A percentile compares a stretch with the other conserved stretches of the same genome.
Conservation (phyloP, 75 land plant genomes). For the Sequoia sempervirens region DNA sequence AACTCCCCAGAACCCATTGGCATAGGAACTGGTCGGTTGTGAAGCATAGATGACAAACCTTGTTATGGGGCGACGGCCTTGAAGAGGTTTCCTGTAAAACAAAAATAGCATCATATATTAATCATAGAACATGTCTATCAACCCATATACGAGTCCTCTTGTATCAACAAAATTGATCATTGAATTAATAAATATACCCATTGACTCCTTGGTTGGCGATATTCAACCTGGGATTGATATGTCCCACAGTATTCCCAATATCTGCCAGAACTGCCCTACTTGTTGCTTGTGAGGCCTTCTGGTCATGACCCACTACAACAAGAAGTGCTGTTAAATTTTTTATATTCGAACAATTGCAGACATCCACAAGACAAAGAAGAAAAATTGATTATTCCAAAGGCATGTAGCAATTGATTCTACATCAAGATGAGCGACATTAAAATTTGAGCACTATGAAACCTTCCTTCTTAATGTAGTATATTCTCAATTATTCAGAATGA, state of each 20-base stretch:
- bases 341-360: not conserved
- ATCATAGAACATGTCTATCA: not conserved
- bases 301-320: not conserved
- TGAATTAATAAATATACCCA: conserved; percentile 7
- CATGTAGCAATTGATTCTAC: not conserved
- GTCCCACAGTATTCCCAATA: conserved; percentile 64
- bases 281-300: conserved; percentile 17
- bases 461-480: not conserved
- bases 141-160: not conserved
- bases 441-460: not conserved
- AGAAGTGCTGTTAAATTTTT: not conserved
- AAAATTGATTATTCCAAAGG: not conserved
- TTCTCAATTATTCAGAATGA: not conserved
- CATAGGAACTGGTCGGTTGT: not conserved
- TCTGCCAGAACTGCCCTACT: conserved; percentile 76
- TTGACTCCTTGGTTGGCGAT: conserved; percentile 18
- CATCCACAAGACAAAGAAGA: not conserved
- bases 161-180: not conserved
- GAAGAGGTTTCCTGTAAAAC: conserved; percentile 19
- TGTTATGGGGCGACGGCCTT: conserved; percentile 39
- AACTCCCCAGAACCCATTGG: not conserved
- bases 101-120: not conserved
- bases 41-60: conserved; percentile 29
- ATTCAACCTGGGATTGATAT: conserved; percentile 29
- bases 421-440: not conserved